A percentile compares a stretch with the other conserved stretches of the same genome.
phyloP scores from a whole-genome alignment of 768 basidiomycete species.

The Termitomyces bulborhizus region DNA sequence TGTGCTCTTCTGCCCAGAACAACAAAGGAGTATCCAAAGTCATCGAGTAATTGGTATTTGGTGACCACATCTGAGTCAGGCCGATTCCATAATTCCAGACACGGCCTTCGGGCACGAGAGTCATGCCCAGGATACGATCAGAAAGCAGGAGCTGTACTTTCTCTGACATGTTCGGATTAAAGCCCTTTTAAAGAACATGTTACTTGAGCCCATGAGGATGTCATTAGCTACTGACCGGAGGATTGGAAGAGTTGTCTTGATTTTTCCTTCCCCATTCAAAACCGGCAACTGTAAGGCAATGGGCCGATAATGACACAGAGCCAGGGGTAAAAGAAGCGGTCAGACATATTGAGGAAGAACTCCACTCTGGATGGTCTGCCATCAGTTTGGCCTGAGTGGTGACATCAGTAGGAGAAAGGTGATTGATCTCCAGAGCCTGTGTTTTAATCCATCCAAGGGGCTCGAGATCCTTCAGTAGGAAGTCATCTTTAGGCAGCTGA shows the following conservation, averaged over 20 bases:
- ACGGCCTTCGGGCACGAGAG: constrained; percentile 87
- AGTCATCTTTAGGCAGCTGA: constrained; percentile 90
- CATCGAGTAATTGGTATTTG: constrained; percentile 76
- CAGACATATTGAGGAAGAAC: constrained; percentile 88
- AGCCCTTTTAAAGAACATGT: constrained; percentile 46
- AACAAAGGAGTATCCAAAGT: constrained; percentile 86
- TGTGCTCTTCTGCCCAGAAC: constrained; percentile 96
- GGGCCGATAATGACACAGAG: constrained; percentile 91
- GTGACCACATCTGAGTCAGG: constrained; percentile 86
- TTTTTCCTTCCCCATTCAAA: constrained; percentile 99
- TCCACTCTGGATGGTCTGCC: constrained; percentile 95
- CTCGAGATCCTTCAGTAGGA: constrained; percentile 91
- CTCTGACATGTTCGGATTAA: constrained; percentile 99
- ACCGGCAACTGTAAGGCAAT: constrained; percentile 83
- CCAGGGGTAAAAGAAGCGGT: constrained; percentile 97
- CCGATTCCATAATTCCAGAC: constrained; percentile 98
- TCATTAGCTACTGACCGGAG: constrained; percentile 39
- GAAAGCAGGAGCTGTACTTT: constrained; percentile 89
- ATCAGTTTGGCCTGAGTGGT: constrained; percentile 94
- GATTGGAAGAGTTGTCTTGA: constrained; percentile 76
- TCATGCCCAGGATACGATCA: constrained; percentile 94
- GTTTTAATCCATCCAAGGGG: constrained; percentile 97
- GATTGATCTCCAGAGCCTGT: constrained; percentile 86
- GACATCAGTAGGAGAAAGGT: constrained; percentile 90
- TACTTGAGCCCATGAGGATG: background rate